A percentile compares a stretch with the other conserved stretches of the same genome.
phyloP scores from a whole-genome alignment of 345 rosid species.

The Salix brachista region DNA sequence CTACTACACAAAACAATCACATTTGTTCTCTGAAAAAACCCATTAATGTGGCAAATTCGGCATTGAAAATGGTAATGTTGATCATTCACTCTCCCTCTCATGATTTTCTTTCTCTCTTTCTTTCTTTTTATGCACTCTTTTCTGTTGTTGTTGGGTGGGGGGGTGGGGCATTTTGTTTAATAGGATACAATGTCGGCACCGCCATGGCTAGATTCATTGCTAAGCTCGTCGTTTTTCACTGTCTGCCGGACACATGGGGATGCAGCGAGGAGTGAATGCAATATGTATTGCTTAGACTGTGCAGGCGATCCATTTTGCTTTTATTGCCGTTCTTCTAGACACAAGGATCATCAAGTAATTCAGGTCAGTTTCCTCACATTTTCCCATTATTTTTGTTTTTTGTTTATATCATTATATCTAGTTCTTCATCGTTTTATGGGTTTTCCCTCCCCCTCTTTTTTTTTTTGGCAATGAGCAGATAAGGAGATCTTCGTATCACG shows the following conservation, averaged over 20 bases:
- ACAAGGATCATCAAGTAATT: constrained; percentile 72
- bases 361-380: constrained; percentile 39
- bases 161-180: not conserved
- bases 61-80: constrained; percentile 10
- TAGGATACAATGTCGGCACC: constrained; percentile 59
- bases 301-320: constrained; percentile 59
- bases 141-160: not conserved
- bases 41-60: constrained; percentile 11
- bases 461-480: constrained; percentile 33
- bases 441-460: no score
- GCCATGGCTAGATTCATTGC: constrained; percentile 70
- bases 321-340: constrained; percentile 76
- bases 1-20: not conserved
- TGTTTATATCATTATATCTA: not conserved
- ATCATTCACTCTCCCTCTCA: not conserved
- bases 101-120: not conserved
- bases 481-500: constrained; percentile 89
- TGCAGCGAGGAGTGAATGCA: constrained; percentile 69
- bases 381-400: not conserved
- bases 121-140: not conserved
- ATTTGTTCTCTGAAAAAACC: not conserved
- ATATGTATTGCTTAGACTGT: constrained; percentile 84
- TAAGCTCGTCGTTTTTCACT: constrained; percentile 54
- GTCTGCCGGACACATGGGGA: constrained; percentile 57
- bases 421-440: not conserved